Evolutionary conservation across 177 flowering plant genomes (phyloP), one percentile per base, ranked within the genome.

Genomic region (Vitis hybrid): DNA sequence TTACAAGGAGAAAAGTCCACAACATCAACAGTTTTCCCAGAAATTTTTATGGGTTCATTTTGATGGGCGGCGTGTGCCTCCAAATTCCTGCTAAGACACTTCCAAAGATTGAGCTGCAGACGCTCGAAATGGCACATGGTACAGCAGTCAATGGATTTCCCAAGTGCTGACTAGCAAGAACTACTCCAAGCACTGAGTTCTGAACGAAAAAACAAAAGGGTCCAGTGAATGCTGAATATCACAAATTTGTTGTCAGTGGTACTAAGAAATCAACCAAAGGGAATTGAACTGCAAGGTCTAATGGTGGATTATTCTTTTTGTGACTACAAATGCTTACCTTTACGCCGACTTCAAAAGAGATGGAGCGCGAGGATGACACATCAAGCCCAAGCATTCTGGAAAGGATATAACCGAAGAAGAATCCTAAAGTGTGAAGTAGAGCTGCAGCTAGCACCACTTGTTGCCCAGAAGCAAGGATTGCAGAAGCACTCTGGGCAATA

Each of bases 341-440:
- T 94, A 90, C 90, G 81, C 97, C 97, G 78, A 92, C 98, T 78
- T 94, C 98, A 62, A 92, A 92, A 51, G 94, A 92, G 74, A 94
- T 86, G 46, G 97, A 89, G 18, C 94, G 79, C 6, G 89, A 84
- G 21, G 94, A 94, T 56, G 93, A 75, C 12, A 85, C 80, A 57
- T 90, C 94, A 70, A 90, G 64, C 62, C 90, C 85, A 30, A 91
- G 87, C 69, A 84, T 59, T 75, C 94, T 85, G 18, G 98, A 74
- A 66, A 92, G 83, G 15, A 83, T n/a, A 73, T 87, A 94, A 5
- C 97, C 98, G 69, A 92, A 90, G 87, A 86, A 86, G 77, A 91
- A 92, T 14, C 97, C 97, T 74, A 84, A 90, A 32, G 86, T 80
- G 79, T 90, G 98, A 66, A 94, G 93, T 51, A 88, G 83, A 72